Conservation (phyloP, 176 grass and related monocot species). For the Hordeum vulgare region DNA sequence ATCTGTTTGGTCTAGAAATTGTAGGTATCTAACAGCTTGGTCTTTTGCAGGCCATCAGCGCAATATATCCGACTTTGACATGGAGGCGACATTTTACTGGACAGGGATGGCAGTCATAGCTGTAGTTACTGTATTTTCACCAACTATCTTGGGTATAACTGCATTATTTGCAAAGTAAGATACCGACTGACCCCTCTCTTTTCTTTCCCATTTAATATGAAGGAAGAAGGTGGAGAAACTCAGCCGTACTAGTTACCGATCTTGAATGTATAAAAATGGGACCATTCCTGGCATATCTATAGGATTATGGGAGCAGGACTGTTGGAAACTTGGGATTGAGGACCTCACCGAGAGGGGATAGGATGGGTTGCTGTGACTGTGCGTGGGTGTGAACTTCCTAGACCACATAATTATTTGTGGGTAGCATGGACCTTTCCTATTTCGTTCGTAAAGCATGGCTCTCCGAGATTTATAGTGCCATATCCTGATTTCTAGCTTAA, state of each 20-base stretch:
- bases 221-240: background rate
- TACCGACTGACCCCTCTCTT: background rate
- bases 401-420: background rate
- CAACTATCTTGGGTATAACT: conserved; percentile 66
- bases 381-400: background rate
- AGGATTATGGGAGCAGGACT: background rate
- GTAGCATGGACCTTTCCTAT: background rate
- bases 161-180: conserved; percentile 81
- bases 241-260: background rate
- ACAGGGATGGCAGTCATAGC: conserved; percentile 61
- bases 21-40: background rate
- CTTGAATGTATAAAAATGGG: background rate
- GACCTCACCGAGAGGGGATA: background rate
- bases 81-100: conserved; percentile 53
- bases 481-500: background rate
- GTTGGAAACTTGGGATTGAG: background rate
- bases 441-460: background rate
- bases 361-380: background rate
- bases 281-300: background rate
- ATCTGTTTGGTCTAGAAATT: background rate
- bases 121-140: conserved; percentile 45
- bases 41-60: conserved; percentile 57
- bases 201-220: background rate
- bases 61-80: conserved; percentile 48
- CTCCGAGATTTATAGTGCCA: background rate